These are phyloP conservation scores for Oryza rufipogon DNA, from an alignment of 176 grass and related monocot species.

Conservation along the genomic window DNA sequence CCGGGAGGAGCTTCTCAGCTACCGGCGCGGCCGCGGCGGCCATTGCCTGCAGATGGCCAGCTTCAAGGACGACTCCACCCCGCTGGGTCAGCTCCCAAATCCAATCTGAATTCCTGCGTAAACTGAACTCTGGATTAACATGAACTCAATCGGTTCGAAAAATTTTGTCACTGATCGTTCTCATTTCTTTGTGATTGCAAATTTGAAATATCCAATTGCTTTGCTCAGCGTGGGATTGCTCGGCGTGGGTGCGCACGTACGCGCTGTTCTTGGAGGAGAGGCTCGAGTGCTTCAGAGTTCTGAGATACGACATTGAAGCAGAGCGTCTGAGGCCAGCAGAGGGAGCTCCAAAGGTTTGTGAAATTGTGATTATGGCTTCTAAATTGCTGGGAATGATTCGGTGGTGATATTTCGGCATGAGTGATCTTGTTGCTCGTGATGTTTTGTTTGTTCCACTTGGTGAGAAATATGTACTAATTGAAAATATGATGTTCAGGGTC, in stretches of 20 bases:
- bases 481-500: constrained; percentile 33
- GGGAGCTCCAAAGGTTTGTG: constrained; percentile 49
- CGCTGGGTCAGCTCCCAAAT: constrained; percentile 45
- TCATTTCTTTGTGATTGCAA: background rate
- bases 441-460: background rate
- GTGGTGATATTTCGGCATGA: background rate
- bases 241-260: constrained; percentile 88
- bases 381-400: constrained; percentile 9
- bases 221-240: constrained; percentile 77
- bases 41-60: constrained; percentile 73
- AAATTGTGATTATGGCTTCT: background rate
- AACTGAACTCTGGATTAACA: background rate
- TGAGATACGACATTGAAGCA: constrained; percentile 80
- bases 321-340: constrained; percentile 59
- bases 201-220: background rate
- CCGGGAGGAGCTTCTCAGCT: constrained; percentile 71
- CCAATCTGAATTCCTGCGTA: background rate
- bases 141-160: background rate
- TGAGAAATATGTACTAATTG: background rate
- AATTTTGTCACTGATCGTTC: background rate
- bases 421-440: background rate
- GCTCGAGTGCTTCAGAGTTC: constrained; percentile 76
- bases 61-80: constrained; percentile 89
- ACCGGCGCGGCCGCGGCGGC: constrained; percentile 52
- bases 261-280: constrained; percentile 93